These are phyloP conservation scores for Rhodofomes roseus DNA, from an alignment of 1,284 basidiomycete genomes.

Conservation along the genomic window DNA sequence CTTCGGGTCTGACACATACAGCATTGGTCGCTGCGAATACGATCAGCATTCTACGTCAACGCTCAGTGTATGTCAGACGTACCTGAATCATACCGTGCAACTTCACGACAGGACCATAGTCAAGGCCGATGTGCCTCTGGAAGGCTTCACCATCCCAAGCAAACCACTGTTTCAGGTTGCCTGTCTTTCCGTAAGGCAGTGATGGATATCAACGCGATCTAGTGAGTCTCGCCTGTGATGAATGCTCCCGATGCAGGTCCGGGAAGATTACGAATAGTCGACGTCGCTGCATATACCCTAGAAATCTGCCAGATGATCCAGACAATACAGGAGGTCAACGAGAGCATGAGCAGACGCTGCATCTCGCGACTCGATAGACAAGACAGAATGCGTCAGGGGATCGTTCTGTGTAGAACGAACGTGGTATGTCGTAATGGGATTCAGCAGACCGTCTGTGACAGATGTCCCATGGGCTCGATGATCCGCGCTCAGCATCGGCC, in stretches of 20 bases:
- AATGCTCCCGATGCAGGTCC: slow-evolving; percentile 16
- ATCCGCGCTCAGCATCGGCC: no score
- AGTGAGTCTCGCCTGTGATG: slow-evolving; percentile 14
- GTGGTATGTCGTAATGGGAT: no score
- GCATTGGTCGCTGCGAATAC: neutral
- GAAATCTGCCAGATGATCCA: neutral
- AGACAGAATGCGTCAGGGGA: no score
- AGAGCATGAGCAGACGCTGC: no score
- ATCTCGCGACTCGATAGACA: no score
- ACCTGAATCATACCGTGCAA: slow-evolving; percentile 16
- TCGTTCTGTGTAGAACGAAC: no score
- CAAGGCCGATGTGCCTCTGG: slow-evolving; percentile 12
- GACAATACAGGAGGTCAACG: neutral
- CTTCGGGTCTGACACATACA: slow-evolving; percentile 22
- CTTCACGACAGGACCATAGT: slow-evolving; percentile 18
- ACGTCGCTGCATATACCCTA: slow-evolving; percentile 2
- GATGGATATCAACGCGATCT: no score
- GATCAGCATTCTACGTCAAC: no score
- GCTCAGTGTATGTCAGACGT: no score
- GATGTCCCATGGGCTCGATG: no score
- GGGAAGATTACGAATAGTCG: slow-evolving; percentile 16
- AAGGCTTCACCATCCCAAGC: slow-evolving; percentile 14
- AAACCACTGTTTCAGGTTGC: neutral
- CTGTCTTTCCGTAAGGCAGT: neutral
- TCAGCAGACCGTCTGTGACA: no score